Percentiles rank a stretch among this genome's conserved stretches.
phyloP scores from a whole-genome alignment of 441 rosid species.

The Mallotus repandus region DNA sequence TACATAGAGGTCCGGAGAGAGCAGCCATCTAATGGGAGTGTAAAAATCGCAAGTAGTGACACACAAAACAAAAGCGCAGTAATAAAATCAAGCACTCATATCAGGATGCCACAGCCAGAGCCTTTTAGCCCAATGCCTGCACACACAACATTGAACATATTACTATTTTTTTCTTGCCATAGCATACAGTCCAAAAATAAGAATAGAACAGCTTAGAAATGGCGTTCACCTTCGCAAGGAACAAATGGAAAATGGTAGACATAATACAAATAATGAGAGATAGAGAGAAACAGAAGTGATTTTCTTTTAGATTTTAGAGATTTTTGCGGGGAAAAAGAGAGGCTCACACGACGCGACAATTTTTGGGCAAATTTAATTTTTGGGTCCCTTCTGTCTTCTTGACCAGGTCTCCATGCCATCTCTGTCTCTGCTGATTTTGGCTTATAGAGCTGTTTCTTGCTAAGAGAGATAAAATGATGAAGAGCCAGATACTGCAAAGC shows the following conservation, averaged over 20 bases:
- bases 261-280: slow-evolving; percentile 25
- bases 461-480: no score
- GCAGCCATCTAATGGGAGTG: slow-evolving; percentile 33
- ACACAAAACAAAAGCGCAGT: slow-evolving; percentile 31
- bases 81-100: slow-evolving; percentile 35
- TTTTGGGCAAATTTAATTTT: background rate
- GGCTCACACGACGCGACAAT: slow-evolving; percentile 21
- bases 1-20: slow-evolving; percentile 40
- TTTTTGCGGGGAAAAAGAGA: slow-evolving; percentile 16
- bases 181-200: background rate
- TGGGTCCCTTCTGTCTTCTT: slow-evolving; percentile 3
- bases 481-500: background rate
- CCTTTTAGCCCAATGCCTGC: slow-evolving; percentile 41
- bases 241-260: slow-evolving; percentile 16
- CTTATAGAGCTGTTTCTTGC: background rate
- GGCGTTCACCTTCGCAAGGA: slow-evolving; percentile 40
- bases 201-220: background rate
- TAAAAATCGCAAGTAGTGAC: slow-evolving; percentile 1
- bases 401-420: background rate
- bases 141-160: background rate
- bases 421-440: background rate
- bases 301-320: no score
- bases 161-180: background rate
- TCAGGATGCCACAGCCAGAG: slow-evolving; percentile 28
- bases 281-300: slow-evolving; percentile 22